A percentile compares a stretch with the other conserved stretches of the same genome.
phyloP scores from a whole-genome alignment of 2,329 filamentous ascomycete species.

The Penicillium rolfsii region DNA sequence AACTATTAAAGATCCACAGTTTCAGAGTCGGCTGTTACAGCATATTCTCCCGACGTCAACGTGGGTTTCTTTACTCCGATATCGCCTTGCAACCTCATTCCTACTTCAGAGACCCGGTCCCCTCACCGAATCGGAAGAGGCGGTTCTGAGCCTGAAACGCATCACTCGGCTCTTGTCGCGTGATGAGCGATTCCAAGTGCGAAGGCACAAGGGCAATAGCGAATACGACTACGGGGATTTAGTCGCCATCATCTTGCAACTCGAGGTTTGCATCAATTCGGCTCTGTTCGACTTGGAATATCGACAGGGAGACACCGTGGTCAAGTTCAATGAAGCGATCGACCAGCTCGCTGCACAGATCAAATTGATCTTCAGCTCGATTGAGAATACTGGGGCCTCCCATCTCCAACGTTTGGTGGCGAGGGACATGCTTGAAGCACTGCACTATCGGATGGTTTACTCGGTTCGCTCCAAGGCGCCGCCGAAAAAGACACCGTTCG shows the following conservation, averaged over 20 bases:
- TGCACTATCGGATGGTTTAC: constrained; percentile 73
- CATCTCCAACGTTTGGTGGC: constrained; percentile 74
- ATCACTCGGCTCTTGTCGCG: constrained; percentile 35
- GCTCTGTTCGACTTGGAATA: constrained; percentile 49
- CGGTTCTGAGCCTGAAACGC: constrained; percentile 36
- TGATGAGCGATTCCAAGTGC: constrained; percentile 39
- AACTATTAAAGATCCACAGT: constrained; percentile 42
- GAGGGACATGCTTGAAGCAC: constrained; percentile 73
- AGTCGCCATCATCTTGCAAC: constrained; percentile 64
- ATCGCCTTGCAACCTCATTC: constrained; percentile 45
- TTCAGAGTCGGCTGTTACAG: constrained; percentile 47
- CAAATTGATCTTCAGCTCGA: constrained; percentile 60
- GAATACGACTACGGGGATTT: constrained; percentile 68
- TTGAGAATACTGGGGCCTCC: constrained; percentile 74
- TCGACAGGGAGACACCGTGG: constrained; percentile 42
- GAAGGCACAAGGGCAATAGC: constrained; percentile 30
- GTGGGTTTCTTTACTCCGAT: constrained; percentile 45
- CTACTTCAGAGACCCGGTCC: constrained; percentile 34
- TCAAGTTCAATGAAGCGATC: constrained; percentile 69
- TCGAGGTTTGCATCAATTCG: constrained; percentile 76
- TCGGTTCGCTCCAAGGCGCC: constrained; percentile 68
- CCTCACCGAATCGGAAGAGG: constrained; percentile 32
- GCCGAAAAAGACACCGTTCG: constrained; percentile 53
- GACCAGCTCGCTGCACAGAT: constrained; percentile 67
- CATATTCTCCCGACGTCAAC: constrained; percentile 45